Conservation (phyloP, 2,329 filamentous ascomycete species). For the Dothiorella sarmentorum region DNA sequence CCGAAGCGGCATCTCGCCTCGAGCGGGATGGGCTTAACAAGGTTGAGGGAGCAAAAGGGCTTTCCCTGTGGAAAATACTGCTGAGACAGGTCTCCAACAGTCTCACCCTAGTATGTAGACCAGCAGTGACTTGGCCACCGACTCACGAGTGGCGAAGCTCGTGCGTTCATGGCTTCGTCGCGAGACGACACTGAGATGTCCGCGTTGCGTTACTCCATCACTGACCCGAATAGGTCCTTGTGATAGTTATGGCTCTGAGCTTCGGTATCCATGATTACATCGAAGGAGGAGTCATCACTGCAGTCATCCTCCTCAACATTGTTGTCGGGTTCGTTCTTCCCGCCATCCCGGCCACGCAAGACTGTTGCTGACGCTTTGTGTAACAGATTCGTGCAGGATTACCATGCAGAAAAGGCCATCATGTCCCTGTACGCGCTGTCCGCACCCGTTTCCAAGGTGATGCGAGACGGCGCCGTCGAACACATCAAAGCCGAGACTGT, state of each 20-base stretch:
- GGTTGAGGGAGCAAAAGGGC: conserved; percentile 66
- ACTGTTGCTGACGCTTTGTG: conserved; percentile 21
- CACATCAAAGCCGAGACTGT: conserved; percentile 38
- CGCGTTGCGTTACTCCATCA: conserved; percentile 3
- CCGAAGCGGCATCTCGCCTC: conserved; percentile 64
- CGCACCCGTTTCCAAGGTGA: conserved; percentile 37
- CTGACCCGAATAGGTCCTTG: conserved; percentile 56
- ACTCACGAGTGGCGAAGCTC: neutral
- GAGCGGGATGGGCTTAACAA: conserved; percentile 65
- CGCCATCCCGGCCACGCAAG: no score
- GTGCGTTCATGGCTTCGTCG: conserved; percentile 10
- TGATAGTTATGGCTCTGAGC: conserved; percentile 67
- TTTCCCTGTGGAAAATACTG: conserved; percentile 72
- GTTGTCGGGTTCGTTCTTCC: conserved; percentile 58
- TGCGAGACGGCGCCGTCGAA: conserved; percentile 34
- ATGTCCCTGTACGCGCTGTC: conserved; percentile 40
- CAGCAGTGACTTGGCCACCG: conserved; percentile 2
- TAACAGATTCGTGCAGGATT: conserved; percentile 48
- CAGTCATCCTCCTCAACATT: conserved; percentile 66
- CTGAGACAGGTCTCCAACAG: conserved; percentile 75
- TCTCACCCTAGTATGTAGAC: conserved; percentile 58
- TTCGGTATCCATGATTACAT: conserved; percentile 64
- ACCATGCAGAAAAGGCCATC: conserved; percentile 42
- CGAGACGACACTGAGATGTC: conserved; percentile 5
- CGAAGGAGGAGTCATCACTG: conserved; percentile 61